These are phyloP conservation scores for Cladorrhinum sp. DNA, from an alignment of 2,329 filamentous ascomycete genomes.

Conservation along the genomic window DNA sequence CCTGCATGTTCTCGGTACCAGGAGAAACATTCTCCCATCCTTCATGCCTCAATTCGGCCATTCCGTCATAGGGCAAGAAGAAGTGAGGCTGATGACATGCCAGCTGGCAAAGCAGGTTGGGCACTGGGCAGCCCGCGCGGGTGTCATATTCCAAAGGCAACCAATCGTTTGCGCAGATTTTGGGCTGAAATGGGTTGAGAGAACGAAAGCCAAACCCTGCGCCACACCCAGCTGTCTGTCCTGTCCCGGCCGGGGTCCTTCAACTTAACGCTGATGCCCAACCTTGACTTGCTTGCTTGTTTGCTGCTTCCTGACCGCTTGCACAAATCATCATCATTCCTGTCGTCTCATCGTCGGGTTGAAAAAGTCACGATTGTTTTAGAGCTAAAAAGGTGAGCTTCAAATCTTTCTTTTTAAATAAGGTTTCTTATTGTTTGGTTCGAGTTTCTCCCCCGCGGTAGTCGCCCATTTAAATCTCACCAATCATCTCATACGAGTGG, in stretches of 20 bases:
- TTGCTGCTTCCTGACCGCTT: constrained; percentile 33
- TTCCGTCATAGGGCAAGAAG: constrained; percentile 26
- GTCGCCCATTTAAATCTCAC: constrained; percentile 26
- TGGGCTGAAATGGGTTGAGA: constrained; percentile 7
- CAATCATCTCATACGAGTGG: constrained; percentile 35
- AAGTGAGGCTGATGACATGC: constrained; percentile 27
- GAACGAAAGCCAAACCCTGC: constrained; percentile 20
- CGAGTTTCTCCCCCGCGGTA: constrained; percentile 13
- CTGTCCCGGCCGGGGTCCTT: constrained; percentile 2
- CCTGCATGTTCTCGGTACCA: constrained; percentile 11
- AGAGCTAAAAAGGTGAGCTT: not conserved
- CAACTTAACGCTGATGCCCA: constrained; percentile 32
- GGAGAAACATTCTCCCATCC: constrained; percentile 21
- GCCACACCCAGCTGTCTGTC: constrained; percentile 25
- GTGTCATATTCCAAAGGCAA: constrained; percentile 14
- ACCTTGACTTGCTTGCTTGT: constrained; percentile 26
- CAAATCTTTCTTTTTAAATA: constrained; percentile 3
- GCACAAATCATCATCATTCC: constrained; percentile 29
- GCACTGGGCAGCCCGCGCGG: constrained; percentile 23
- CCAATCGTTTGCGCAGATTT: constrained; percentile 18
- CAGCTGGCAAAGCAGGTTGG: constrained; percentile 28
- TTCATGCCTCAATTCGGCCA: constrained; percentile 8
- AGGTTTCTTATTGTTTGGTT: constrained; percentile 4
- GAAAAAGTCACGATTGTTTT: not conserved
- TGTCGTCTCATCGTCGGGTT: constrained; percentile 8